Evolutionary conservation across 2,329 filamentous ascomycete species (phyloP).

Genomic region (Cadophora gregata): DNA sequence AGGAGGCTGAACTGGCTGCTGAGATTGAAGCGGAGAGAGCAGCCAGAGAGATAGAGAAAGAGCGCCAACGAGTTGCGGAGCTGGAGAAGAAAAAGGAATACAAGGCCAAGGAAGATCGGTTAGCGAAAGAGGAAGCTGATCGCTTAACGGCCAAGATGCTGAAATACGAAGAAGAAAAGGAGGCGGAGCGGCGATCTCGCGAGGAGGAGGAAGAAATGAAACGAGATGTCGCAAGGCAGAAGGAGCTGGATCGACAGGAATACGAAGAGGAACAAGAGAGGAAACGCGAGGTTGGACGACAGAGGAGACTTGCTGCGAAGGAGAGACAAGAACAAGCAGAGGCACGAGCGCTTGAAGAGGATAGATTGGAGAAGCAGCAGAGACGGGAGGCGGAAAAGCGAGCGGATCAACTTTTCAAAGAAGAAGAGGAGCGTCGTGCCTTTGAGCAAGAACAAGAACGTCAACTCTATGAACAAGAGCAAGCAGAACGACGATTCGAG

Average conservation of each 20-base stretch:
- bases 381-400: background rate
- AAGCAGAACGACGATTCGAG: background rate
- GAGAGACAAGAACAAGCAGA: slow-evolving; percentile 12
- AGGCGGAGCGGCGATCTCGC: slow-evolving; percentile 6
- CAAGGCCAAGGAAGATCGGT: slow-evolving; percentile 9
- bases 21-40: slow-evolving; percentile 5
- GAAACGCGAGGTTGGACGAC: slow-evolving; percentile 11
- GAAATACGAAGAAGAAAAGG: slow-evolving; percentile 15
- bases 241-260: background rate
- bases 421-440: background rate
- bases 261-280: slow-evolving; percentile 11
- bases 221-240: slow-evolving; percentile 4
- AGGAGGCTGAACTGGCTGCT: background rate
- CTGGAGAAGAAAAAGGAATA: background rate
- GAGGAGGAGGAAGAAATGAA: slow-evolving; percentile 16
- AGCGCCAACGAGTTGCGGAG: slow-evolving; percentile 3
- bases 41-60: slow-evolving; percentile 13
- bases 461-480: background rate
- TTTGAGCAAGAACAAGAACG: slow-evolving; percentile 7
- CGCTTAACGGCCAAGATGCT: slow-evolving; percentile 17
- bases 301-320: slow-evolving; percentile 6
- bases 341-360: slow-evolving; percentile 1
- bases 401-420: slow-evolving; percentile 5
- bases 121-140: slow-evolving; percentile 20
- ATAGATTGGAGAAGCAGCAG: slow-evolving; percentile 12